phyloP scores from a whole-genome alignment of 2,329 filamentous ascomycete species.

The Colletotrichum falcatum region DNA sequence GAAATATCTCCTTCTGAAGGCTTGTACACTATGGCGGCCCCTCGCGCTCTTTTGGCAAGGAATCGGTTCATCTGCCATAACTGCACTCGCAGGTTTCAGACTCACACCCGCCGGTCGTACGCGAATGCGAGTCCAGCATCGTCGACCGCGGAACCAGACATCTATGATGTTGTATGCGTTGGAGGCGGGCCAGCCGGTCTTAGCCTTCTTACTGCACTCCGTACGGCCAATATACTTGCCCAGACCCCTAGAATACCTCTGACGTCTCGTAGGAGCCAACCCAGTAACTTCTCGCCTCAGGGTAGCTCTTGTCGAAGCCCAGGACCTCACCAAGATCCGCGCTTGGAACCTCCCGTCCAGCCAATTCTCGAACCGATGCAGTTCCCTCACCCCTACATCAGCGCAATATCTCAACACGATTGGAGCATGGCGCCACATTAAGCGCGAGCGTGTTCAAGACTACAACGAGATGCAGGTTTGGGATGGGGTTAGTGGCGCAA shows the following conservation, averaged over 20 bases:
- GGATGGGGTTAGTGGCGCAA: conserved; percentile 90
- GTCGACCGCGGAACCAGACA: conserved; percentile 61
- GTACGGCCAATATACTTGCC: conserved; percentile 58
- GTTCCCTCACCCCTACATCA: conserved; percentile 90
- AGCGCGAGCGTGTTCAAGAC: conserved; percentile 79
- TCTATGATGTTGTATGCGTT: conserved; percentile 94
- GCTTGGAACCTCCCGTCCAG: conserved; percentile 74
- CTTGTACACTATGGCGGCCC: conserved; percentile 22
- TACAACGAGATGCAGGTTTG: conserved; percentile 99
- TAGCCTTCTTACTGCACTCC: conserved; percentile 81
- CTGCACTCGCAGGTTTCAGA: conserved; percentile 57
- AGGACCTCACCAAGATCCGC: conserved; percentile 79
- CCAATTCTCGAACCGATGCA: conserved; percentile 92
- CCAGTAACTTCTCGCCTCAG: conserved; percentile 81
- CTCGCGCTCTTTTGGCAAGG: conserved; percentile 44
- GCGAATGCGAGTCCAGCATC: conserved; percentile 35
- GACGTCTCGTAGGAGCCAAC: conserved; percentile 71
- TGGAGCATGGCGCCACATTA: conserved; percentile 86
- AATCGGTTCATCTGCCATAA: conserved; percentile 59
- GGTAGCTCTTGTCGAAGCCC: conserved; percentile 90
- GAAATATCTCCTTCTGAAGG: background rate
- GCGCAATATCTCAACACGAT: conserved; percentile 85
- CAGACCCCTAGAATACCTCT: conserved; percentile 11
- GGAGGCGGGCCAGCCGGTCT: conserved; percentile 91
- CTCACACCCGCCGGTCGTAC: conserved; percentile 47